Evolutionary conservation across 768 basidiomycete genomes (phyloP), one percentile per base, ranked within the genome.

Genomic region (Tephrocybe sp.): DNA sequence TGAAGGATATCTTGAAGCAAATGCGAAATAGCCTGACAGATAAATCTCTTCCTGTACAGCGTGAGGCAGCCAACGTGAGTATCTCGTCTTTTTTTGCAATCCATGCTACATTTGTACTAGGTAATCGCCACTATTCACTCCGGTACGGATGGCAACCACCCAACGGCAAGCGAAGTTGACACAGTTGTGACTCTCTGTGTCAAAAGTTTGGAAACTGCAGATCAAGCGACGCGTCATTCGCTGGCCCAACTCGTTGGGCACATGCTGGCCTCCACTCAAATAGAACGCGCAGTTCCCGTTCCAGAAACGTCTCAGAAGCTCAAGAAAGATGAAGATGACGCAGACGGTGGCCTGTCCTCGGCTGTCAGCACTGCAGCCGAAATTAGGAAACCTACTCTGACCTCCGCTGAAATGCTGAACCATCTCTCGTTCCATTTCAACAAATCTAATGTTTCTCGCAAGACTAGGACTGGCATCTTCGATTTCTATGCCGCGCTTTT

Each of bases 401-500:
- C 81, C 0, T 81, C 86, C 0, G 68, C 68, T 13, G 92, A 95
- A 59, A 96, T 98, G 93, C 69, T 98, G 9, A 65, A 64, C n/a
- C 83, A 84, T 46, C 77, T 98, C 3, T 92, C 93, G 0, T 66
- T 68, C 0, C 86, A 87, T 23, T 91, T 92, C 72, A 96, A 92
- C 73, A 89, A 86, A 63, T 69, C 81, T 1, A 74, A 80, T 33
- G 60, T 80, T 0, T 75, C 87, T 1, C 82, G 89, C 34, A 85
- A 85, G 66, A 80, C 81, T 2, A 82, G 89, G 17, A 85, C 92
- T 31, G 93, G 92, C 6, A 79, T 98, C 19, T 86, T 97, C 62
- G 92, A 97, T 56, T 85, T 92, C 58, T 97, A 98, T 61, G 78
- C 84, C 5, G 82, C 89, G 0, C 67, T 96, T 2, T 75, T 98